phyloP scores from a whole-genome alignment of 768 basidiomycete species.

The Phylloporus sp. region DNA sequence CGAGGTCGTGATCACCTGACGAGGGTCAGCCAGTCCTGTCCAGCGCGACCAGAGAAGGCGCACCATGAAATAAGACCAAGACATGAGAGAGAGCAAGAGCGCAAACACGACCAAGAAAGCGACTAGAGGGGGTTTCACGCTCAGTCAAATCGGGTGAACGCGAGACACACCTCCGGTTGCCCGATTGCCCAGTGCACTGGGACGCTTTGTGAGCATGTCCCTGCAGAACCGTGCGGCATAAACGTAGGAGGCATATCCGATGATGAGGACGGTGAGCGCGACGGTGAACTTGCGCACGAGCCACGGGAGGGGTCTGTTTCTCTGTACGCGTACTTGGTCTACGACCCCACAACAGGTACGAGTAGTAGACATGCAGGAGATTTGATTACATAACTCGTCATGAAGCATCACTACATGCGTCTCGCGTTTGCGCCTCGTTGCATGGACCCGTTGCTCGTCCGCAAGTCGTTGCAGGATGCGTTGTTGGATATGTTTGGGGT shows the following conservation, averaged over 20 bases:
- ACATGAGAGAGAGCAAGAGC: conserved; percentile 62
- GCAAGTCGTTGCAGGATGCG: conserved; percentile 54
- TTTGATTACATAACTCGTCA: conserved; percentile 6
- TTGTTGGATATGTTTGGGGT: conserved; percentile 54
- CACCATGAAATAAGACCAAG: conserved; percentile 80
- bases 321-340: conserved; percentile 42
- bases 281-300: conserved; percentile 67
- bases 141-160: background rate
- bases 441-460: conserved; percentile 42
- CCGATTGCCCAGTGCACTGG: conserved; percentile 43
- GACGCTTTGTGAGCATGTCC: conserved; percentile 56
- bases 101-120: conserved; percentile 61
- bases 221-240: conserved; percentile 70
- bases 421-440: conserved; percentile 23
- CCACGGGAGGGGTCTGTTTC: conserved; percentile 63
- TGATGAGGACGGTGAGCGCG: conserved; percentile 52
- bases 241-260: conserved; percentile 71
- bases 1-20: conserved; percentile 58
- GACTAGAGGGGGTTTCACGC: conserved; percentile 40
- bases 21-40: background rate
- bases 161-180: conserved; percentile 62
- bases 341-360: conserved; percentile 49
- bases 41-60: conserved; percentile 15
- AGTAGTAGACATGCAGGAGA: conserved; percentile 13
- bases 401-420: conserved; percentile 22